phyloP scores from a whole-genome alignment of 257 asterid species.

The Rubia yunnanensis region DNA sequence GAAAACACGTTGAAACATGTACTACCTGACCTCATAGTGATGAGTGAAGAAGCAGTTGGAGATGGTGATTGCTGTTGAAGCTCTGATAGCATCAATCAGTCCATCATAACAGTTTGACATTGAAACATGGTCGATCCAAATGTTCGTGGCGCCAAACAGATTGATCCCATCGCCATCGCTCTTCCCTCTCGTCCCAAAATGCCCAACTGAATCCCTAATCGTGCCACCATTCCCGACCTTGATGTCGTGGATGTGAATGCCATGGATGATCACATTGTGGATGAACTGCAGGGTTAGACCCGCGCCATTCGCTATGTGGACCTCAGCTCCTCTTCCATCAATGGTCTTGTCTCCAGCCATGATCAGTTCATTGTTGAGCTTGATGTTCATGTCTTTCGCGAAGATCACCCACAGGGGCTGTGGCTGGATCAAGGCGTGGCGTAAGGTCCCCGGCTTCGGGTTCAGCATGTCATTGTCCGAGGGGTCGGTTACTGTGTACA shows the following conservation, averaged over 20 bases:
- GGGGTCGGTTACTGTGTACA: constrained; percentile 19
- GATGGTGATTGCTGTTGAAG: constrained; percentile 28
- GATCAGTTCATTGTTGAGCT: constrained; percentile 21
- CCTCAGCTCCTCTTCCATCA: constrained; percentile 27
- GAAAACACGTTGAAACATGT: too few relatives aligned
- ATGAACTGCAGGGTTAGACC: constrained; percentile 26
- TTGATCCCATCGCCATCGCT: constrained; percentile 37
- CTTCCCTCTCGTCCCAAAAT: constrained; percentile 16
- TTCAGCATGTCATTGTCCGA: constrained; percentile 17
- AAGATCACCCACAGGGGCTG: constrained; percentile 28
- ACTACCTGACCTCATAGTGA: constrained; percentile 33
- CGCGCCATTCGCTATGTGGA: constrained; percentile 20
- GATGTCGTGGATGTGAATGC: constrained; percentile 19
- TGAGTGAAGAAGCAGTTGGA: constrained; percentile 29
- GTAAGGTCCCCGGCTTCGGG: constrained; percentile 26
- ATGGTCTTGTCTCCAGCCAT: constrained; percentile 27
- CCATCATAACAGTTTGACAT: constrained; percentile 30
- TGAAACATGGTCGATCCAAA: constrained; percentile 34
- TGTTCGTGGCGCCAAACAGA: constrained; percentile 19
- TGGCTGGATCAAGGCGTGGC: constrained; percentile 25
- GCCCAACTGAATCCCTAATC: constrained; percentile 22
- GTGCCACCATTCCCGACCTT: constrained; percentile 19
- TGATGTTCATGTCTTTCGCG: constrained; percentile 17
- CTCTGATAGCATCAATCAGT: constrained; percentile 23
- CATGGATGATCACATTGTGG: constrained; percentile 22